Conservation (phyloP, 139 green algal genomes). For the Coelastrella sp. region DNA sequence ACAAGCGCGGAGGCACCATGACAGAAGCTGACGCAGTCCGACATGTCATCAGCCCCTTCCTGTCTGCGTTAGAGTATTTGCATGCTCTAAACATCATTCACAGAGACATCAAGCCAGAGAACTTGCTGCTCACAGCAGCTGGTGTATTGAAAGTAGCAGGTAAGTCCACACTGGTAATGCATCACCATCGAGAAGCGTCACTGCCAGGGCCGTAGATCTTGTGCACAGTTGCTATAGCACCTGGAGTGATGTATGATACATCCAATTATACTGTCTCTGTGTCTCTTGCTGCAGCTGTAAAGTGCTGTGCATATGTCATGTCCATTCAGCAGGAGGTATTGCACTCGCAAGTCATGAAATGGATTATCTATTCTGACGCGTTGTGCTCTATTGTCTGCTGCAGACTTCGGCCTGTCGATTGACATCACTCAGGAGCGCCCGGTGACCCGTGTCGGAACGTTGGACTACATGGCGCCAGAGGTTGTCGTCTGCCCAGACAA, state of each 20-base stretch:
- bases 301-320: no score
- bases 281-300: no score
- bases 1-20: conserved; percentile 59
- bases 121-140: conserved; percentile 62
- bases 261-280: no score
- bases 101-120: conserved; percentile 80
- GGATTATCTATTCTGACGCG: no score
- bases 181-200: not conserved
- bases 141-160: conserved; percentile 67
- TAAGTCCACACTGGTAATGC: no score
- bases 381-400: not conserved
- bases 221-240: not conserved
- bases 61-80: conserved; percentile 71
- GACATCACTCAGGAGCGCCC: conserved; percentile 67
- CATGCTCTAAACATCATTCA: conserved; percentile 75
- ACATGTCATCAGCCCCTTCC: conserved; percentile 64
- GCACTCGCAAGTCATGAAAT: no score
- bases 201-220: not conserved
- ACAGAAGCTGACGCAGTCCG: conserved; percentile 63
- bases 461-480: conserved; percentile 73
- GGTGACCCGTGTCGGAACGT: conserved; percentile 74
- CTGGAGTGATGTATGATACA: no score
- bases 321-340: no score
- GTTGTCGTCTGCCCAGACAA: conserved; percentile 81
- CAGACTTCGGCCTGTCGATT: conserved; percentile 79